Evolutionary conservation across 768 basidiomycete species (phyloP), one percentile per base, ranked within the genome.

Genomic region (Dictyophora rubrovolvata): DNA sequence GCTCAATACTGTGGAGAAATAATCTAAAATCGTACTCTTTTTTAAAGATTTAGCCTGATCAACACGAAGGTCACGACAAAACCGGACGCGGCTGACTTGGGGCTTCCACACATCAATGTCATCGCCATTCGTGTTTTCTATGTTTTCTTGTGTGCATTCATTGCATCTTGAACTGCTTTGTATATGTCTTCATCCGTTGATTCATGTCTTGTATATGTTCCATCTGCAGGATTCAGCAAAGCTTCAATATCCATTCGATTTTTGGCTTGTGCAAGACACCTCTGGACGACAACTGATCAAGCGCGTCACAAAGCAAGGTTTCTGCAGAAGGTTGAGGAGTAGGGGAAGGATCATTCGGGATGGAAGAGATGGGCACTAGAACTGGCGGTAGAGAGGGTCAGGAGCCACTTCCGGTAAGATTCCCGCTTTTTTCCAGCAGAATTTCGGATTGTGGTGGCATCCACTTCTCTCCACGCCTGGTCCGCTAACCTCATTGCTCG

Each of bases 381-480:
- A 69, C 49, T 21, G 67, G 34, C n/a, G 62, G 64, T 12, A 59
- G 54, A 50, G 53, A 22, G 18, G 49, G 8, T n/a, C 11, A 8
- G n/a, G 49, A 20, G n/a, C 11, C 7, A 7, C 14, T 51, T 51
- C 21, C 18, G 50, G 50, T 51, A 51, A 42, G 17, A 74, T 76
- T 8, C 69, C 67, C 6, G 72, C 61, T 34, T 75, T 71, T 1
- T 23, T 20, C 75, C 75, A 77, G 62, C 73, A 75, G 55, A n/a
- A n/a, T 75, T 69, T n/a, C 54, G 37, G 36, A 77, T 73, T 9
- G 72, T 73, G 5, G 64, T 64, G 0, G 64, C 57, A 23, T 70
- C 63, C 2, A 76, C 71, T 1, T 68, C 63, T 2, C 57, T 21
- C 74, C 75, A 75, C 1, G 74, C 73, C 12, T 46, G 21, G 12